phyloP scores from a whole-genome alignment of 1,284 basidiomycete species.

The Tilletia setariae region DNA sequence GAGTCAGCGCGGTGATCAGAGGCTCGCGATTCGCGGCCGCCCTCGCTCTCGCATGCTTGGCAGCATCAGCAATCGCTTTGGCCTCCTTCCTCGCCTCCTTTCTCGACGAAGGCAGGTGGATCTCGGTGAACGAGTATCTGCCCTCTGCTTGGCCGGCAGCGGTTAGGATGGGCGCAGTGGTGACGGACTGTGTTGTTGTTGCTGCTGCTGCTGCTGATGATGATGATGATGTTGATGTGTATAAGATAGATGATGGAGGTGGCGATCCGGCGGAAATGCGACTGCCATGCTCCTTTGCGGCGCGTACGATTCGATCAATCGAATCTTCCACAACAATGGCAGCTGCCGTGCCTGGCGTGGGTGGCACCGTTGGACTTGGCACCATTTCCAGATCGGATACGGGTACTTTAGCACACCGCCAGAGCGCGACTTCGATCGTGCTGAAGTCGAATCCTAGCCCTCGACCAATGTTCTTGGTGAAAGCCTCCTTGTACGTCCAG shows the following conservation, averaged over 20 bases:
- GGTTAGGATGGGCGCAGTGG: conserved; percentile 11
- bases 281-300: neutral
- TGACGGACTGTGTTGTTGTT: neutral
- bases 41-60: too few species aligned
- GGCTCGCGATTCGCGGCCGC: too few species aligned
- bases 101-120: conserved; percentile 20
- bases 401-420: conserved; percentile 1
- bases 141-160: conserved; percentile 17
- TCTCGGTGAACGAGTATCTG: conserved; percentile 28
- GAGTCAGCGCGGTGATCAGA: neutral
- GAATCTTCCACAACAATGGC: too few species aligned
- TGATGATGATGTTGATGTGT: too few species aligned
- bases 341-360: too few species aligned
- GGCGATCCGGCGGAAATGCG: conserved; percentile 6
- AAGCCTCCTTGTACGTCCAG: conserved; percentile 53
- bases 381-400: neutral
- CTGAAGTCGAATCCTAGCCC: conserved; percentile 50
- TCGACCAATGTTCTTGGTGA: conserved; percentile 44
- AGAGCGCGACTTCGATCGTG: conserved; percentile 33
- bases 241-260: too few species aligned
- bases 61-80: too few species aligned
- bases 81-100: neutral
- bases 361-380: too few species aligned
- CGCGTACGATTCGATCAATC: neutral
- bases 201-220: too few species aligned